These are phyloP conservation scores for Cryoendolithus antarcticus DNA, from an alignment of 2,329 filamentous ascomycete genomes.

Conservation along the genomic window DNA sequence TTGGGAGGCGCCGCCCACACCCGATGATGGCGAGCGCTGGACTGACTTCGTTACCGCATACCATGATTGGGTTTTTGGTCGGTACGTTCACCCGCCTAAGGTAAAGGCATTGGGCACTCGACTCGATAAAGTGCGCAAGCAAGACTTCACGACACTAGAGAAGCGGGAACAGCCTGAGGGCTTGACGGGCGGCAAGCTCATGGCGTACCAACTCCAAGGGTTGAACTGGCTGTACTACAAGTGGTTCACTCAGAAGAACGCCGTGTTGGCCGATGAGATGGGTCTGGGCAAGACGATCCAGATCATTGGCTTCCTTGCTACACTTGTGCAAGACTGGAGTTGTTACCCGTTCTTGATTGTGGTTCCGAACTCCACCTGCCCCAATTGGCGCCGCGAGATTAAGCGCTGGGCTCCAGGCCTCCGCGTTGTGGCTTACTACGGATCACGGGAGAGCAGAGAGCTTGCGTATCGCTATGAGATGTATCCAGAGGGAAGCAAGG, in stretches of 20 bases:
- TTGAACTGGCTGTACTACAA: slow-evolving; percentile 92
- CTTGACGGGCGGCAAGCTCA: slow-evolving; percentile 67
- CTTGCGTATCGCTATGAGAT: slow-evolving; percentile 74
- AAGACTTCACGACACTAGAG: slow-evolving; percentile 48
- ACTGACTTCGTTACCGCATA: slow-evolving; percentile 73
- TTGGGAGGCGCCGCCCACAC: slow-evolving; percentile 69
- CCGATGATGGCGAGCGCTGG: slow-evolving; percentile 57
- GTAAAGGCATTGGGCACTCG: slow-evolving; percentile 49
- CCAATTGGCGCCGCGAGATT: slow-evolving; percentile 96
- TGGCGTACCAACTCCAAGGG: slow-evolving; percentile 88
- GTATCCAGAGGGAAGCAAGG: slow-evolving; percentile 52
- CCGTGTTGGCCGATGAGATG: slow-evolving; percentile 95
- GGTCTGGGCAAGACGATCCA: slow-evolving; percentile 96
- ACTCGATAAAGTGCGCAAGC: slow-evolving; percentile 52
- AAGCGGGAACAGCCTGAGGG: slow-evolving; percentile 60
- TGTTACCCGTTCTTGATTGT: slow-evolving; percentile 91
- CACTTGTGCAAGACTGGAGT: slow-evolving; percentile 47
- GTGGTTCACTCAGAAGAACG: slow-evolving; percentile 70
- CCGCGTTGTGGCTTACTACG: slow-evolving; percentile 86
- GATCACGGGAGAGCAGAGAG: slow-evolving; percentile 59
- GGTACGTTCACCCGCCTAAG: slow-evolving; percentile 54
- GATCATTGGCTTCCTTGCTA: slow-evolving; percentile 68
- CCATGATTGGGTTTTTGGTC: slow-evolving; percentile 69
- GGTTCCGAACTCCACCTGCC: slow-evolving; percentile 86
- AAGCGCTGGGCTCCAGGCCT: slow-evolving; percentile 82